Evolutionary conservation across 495 filamentous ascomycete genomes (phyloP).

Genomic region (Monascus purpureus): DNA sequence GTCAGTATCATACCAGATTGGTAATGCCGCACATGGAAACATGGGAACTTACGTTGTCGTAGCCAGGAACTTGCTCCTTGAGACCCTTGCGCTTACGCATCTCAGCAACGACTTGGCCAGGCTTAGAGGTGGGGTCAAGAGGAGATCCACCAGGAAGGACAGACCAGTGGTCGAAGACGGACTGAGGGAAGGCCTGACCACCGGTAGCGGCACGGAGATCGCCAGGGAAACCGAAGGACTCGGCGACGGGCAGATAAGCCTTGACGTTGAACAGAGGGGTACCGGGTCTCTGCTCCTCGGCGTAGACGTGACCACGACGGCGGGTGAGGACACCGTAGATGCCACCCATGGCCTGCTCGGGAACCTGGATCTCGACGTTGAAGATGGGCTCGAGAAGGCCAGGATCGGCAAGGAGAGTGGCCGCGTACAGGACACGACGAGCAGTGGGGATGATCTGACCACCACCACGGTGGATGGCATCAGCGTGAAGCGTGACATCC

Average conservation of each 20-base stretch:
- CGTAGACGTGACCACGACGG: conserved; percentile 96
- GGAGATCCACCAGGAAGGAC: conserved; percentile 86
- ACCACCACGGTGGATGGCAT: conserved; percentile 99
- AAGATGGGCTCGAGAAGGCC: conserved; percentile 92
- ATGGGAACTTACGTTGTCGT: conserved; percentile 72
- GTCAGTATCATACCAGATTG: conserved; percentile 48
- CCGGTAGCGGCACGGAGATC: conserved; percentile 88
- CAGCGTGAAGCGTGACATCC: conserved; percentile 98
- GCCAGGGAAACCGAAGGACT: conserved; percentile 99
- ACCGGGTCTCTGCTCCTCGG: conserved; percentile 92
- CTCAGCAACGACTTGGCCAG: conserved; percentile 67
- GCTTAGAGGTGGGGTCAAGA: conserved; percentile 72
- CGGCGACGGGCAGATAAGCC: conserved; percentile 97
- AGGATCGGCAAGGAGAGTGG: conserved; percentile 80
- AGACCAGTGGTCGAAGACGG: conserved; percentile 97
- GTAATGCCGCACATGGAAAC: neutral
- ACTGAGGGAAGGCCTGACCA: conserved; percentile 98
- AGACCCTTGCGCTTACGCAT: conserved; percentile 99
- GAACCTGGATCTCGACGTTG: conserved; percentile 98
- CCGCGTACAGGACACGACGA: conserved; percentile 93
- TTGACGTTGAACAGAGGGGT: conserved; percentile 99
- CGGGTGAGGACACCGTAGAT: conserved; percentile 99
- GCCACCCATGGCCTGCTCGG: conserved; percentile 97
- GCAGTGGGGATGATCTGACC: conserved; percentile 97
- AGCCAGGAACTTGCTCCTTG: conserved; percentile 82